phyloP scores from a whole-genome alignment of 257 asterid genomes.

The Gardenia jasminoides region DNA sequence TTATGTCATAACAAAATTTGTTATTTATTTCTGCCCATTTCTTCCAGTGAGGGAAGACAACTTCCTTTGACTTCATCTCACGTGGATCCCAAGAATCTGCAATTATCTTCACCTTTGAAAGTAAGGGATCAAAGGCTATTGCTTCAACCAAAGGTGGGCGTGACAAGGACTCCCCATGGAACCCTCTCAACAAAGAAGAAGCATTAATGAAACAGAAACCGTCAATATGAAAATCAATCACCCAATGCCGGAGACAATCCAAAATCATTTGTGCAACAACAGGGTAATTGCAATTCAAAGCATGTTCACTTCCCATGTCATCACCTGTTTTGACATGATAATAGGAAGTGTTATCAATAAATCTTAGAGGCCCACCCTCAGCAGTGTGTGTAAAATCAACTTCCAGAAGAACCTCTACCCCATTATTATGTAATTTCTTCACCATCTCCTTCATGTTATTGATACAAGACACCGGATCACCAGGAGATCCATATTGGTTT shows the following conservation, averaged over 20 bases:
- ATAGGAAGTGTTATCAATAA: slow-evolving; percentile 55
- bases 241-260: slow-evolving; percentile 91
- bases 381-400: slow-evolving; percentile 81
- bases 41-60: slow-evolving; percentile 84
- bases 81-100: slow-evolving; percentile 79
- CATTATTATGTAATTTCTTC: slow-evolving; percentile 62
- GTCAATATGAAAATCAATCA: slow-evolving; percentile 69
- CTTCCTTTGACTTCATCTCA: slow-evolving; percentile 37
- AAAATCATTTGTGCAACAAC: slow-evolving; percentile 68
- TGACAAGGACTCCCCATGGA: slow-evolving; percentile 58
- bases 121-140: slow-evolving; percentile 83
- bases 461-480: slow-evolving; percentile 33
- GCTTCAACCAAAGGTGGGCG: slow-evolving; percentile 93
- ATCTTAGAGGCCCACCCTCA: slow-evolving; percentile 44
- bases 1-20: slow-evolving; percentile 57
- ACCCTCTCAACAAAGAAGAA: slow-evolving; percentile 61
- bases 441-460: slow-evolving; percentile 86
- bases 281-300: slow-evolving; percentile 77
- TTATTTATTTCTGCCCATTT: slow-evolving; percentile 91
- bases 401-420: slow-evolving; percentile 82
- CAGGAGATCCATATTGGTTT: slow-evolving; percentile 42
- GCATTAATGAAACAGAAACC: slow-evolving; percentile 78
- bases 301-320: slow-evolving; percentile 31
- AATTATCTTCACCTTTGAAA: slow-evolving; percentile 68
- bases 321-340: slow-evolving; percentile 31